Base-by-base conservation (phyloP, 345 rosid species). In the Geranium rotundifolium region DNA sequence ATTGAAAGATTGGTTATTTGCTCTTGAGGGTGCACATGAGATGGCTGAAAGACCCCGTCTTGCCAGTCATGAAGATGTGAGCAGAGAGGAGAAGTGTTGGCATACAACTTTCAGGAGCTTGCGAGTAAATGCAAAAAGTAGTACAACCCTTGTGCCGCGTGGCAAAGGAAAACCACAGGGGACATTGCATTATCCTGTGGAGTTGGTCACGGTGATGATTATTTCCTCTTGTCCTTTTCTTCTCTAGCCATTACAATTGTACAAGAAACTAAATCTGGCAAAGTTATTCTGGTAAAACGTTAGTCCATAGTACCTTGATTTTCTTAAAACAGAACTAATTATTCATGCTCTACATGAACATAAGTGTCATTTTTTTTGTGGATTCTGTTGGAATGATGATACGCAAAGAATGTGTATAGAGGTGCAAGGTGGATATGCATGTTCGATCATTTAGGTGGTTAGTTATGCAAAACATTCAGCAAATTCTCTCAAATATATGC, bases 1-100 rank as follows among this genome's bases (percentile, higher is more conserved):
- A 71, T 81, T 93, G 70, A 87, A 75, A 75, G 91, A 93, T 75
- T 93, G 99, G 99, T 72, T 93, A 67, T 93, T 93, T 86, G 91
- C 99, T 65, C 84, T 93, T 63, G 96, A 90, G 80, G 95, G 97
- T 57, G 86, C 81, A 49, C 81, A 82, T 54, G 95, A 88, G 63
- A 75, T 81, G 72, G 79, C 81, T 17, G 92, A 87, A 67, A 75
- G 75, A 67, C 75, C 85, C 84, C 68, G 75, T 77, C 74, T 77
- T 73, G 59, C 70, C 63, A 66, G 75, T 68, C 74, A 74, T 54
- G 79, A 74, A 65, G 72, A 72, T 66, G 63, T 76, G 50, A 71
- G 77, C 63, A 80, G 96, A 77, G 99, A 88, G 75, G 86, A 82
- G 71, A 82, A 83, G 76, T 90, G 89, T 62, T 93, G 97, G 97